A percentile compares a stretch with the other conserved stretches of the same genome.
Evolutionary conservation across 805 yeast genomes (phyloP).

Genomic region (Wickerhamia fluorescens): DNA sequence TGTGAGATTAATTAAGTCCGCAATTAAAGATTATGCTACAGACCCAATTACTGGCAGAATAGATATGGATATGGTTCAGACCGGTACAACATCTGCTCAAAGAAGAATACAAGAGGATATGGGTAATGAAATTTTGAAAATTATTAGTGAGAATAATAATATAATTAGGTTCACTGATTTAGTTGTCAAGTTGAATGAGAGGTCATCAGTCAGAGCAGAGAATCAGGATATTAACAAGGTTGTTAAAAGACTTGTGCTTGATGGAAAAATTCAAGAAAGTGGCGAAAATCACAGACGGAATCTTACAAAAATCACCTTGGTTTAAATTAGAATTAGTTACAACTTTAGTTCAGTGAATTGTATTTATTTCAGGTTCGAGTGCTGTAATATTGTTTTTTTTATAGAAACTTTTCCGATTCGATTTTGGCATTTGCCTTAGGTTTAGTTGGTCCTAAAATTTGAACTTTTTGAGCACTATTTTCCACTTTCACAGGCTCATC

Average conservation of each 20-base stretch:
- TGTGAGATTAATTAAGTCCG: constrained; percentile 84
- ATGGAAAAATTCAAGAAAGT: constrained; percentile 57
- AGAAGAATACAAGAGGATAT: constrained; percentile 71
- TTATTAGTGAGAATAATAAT: constrained; percentile 42
- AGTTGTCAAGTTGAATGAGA: constrained; percentile 57
- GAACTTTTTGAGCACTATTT: too few relatives aligned
- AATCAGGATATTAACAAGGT: constrained; percentile 64
- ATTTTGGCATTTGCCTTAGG: constrained; percentile 1
- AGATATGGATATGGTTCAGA: constrained; percentile 95
- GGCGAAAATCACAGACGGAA: constrained; percentile 72
- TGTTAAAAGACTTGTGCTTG: constrained; percentile 60
- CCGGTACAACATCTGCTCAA: constrained; percentile 88
- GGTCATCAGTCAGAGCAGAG: constrained; percentile 57
- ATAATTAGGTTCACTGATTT: constrained; percentile 54
- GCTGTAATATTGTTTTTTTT: too few relatives aligned
- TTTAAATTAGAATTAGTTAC: constrained; percentile 1
- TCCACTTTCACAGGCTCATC: too few relatives aligned
- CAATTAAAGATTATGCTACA: constrained; percentile 96
- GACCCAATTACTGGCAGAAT: constrained; percentile 96
- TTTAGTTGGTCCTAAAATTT: too few relatives aligned
- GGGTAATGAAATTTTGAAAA: constrained; percentile 48
- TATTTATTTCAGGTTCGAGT: constrained; percentile 1
- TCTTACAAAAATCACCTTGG: constrained; percentile 26
- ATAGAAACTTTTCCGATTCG: constrained; percentile 8
- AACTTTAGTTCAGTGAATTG: neutral